Percentiles rank a stretch among this genome's conserved stretches.
These are phyloP conservation scores for Stentor coeruleus DNA, from an alignment of 73 alveolate species.

Conservation along the genomic window DNA sequence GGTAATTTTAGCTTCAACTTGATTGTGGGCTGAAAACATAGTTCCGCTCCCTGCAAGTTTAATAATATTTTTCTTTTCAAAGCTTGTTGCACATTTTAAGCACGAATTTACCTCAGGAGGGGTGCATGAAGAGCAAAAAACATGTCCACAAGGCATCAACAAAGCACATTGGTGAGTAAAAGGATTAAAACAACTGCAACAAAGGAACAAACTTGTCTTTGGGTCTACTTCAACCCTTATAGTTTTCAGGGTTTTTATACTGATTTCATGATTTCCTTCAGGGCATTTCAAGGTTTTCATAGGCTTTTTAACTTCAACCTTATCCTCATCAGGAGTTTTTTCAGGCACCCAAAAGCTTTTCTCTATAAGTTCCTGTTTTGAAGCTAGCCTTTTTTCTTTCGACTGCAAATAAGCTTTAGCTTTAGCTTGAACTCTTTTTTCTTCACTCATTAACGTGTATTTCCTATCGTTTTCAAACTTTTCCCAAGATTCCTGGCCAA, in stretches of 20 bases:
- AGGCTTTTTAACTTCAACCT: constrained; percentile 37
- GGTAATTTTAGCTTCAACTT: constrained; percentile 43
- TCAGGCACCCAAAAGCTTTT: constrained; percentile 61
- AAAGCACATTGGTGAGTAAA: no score
- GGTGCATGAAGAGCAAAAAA: neutral
- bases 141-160: neutral
- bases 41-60: constrained; percentile 43
- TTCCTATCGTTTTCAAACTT: constrained; percentile 26
- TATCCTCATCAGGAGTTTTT: constrained; percentile 8
- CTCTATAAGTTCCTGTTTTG: constrained; percentile 41
- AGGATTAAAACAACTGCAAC: neutral
- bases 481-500: neutral
- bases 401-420: constrained; percentile 1
- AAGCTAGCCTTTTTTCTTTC: neutral
- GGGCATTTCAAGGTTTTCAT: constrained; percentile 40
- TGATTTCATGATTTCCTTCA: constrained; percentile 33
- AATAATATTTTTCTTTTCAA: constrained; percentile 32
- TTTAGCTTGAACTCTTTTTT: constrained; percentile 10
- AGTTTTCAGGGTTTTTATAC: constrained; percentile 25
- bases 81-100: neutral
- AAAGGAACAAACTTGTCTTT: neutral
- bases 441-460: neutral
- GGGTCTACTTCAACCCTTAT: neutral
- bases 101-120: neutral
- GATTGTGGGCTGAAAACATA: constrained; percentile 51